phyloP scores from a whole-genome alignment of 1,139 yeast genomes.

The Insectozyma bohioensis region DNA sequence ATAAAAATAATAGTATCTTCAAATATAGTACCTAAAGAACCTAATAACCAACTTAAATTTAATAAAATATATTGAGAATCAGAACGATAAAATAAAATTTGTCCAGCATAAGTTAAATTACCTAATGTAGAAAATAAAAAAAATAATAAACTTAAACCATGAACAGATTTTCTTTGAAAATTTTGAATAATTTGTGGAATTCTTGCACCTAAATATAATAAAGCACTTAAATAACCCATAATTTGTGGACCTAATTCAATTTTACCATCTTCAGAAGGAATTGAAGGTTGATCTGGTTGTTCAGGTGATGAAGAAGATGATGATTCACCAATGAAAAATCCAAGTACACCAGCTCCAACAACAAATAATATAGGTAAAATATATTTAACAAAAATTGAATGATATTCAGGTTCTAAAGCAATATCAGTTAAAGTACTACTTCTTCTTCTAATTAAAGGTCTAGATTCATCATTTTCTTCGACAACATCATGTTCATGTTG shows the following conservation, averaged over 20 bases:
- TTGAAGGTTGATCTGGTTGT: constrained; percentile 14
- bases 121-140: constrained; percentile 76
- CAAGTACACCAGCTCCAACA: constrained; percentile 63
- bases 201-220: constrained; percentile 71
- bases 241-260: constrained; percentile 63
- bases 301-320: constrained; percentile 14
- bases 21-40: constrained; percentile 70
- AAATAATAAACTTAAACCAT: constrained; percentile 72
- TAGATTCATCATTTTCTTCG: constrained; percentile 5
- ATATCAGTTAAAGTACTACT: constrained; percentile 46
- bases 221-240: constrained; percentile 71
- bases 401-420: constrained; percentile 42
- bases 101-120: constrained; percentile 74
- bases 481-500: constrained; percentile 4
- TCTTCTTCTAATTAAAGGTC: constrained; percentile 32
- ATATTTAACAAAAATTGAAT: constrained; percentile 50
- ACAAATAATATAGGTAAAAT: constrained; percentile 64
- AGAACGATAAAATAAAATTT: constrained; percentile 63
- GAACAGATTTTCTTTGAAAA: constrained; percentile 64
- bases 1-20: constrained; percentile 64
- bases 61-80: constrained; percentile 60
- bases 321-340: constrained; percentile 45
- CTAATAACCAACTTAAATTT: constrained; percentile 73
- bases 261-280: constrained; percentile 14
- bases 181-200: constrained; percentile 79